Evolutionary conservation across 129 eudicot species (phyloP).

Genomic region (Centella asiatica): DNA sequence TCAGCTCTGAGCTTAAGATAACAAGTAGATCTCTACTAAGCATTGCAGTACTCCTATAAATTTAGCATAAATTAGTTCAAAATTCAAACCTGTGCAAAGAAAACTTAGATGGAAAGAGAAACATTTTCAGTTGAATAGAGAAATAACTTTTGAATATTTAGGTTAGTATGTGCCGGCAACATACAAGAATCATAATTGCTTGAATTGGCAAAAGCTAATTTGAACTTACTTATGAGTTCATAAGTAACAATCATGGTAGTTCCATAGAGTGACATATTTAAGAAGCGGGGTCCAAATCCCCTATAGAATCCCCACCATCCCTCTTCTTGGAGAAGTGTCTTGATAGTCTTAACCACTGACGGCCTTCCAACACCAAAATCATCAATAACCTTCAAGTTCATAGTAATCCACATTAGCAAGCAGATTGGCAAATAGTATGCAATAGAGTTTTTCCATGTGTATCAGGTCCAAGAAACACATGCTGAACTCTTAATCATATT

Average conservation of each 20-base stretch:
- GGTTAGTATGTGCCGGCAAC: not conserved
- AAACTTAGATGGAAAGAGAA: not conserved
- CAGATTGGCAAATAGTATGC: not conserved
- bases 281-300: constrained; percentile 66
- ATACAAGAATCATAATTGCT: not conserved
- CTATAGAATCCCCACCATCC: constrained; percentile 71
- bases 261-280: constrained; percentile 67
- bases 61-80: not conserved
- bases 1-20: not conserved
- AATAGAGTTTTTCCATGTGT: constrained; percentile 1
- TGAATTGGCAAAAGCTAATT: not conserved
- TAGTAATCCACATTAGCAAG: not conserved
- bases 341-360: constrained; percentile 43
- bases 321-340: constrained; percentile 44
- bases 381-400: constrained; percentile 44
- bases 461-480: not conserved
- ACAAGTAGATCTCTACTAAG: not conserved
- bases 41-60: not conserved
- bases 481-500: too few species aligned
- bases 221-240: constrained; percentile 53
- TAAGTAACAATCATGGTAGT: constrained; percentile 68
- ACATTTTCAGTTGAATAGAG: not conserved
- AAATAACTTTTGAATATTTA: not conserved
- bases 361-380: constrained; percentile 59
- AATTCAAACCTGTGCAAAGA: not conserved